Evolutionary conservation across 306 rosid species (phyloP), one percentile per base, ranked within the genome.

Genomic region (Corylus americana): DNA sequence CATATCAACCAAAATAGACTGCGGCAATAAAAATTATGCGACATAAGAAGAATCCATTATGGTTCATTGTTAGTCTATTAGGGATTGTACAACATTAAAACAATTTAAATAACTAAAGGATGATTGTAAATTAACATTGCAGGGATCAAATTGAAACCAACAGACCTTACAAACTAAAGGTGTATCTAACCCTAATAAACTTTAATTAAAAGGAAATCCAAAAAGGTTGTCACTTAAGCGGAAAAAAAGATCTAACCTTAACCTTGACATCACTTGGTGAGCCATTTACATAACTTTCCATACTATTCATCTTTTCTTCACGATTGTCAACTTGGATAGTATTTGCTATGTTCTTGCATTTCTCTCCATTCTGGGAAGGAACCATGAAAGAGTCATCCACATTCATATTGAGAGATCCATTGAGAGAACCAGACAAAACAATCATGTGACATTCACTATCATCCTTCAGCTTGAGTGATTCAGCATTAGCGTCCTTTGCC

Each of bases 181-280:
- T 39, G 57, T 42, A 42, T 42, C 45, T 6, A 42, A 42, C 45
- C 45, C 45, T 42, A 42, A 6, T 42, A 42, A 6, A 42, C 6
- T 71, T 55, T 62, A 66, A 27, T 66, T 14, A 77, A 42, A 70
- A 70, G 64, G 57, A 45, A 76, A 39, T 44, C 54, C 13, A 35
- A 16, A 55, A 79, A 63, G 18, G 63, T 48, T 70, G 64, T 74
- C 61, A 48, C 77, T 70, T 58, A 69, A 77, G 77, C 2, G 80
- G 84, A 76, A 39, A 74, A 70, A 74, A 76, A 31, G 25, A 80
- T 45, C 81, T 35, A 35, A 86, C 91, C 90, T 89, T 81, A 55
- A 42, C 61, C 87, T 87, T 78, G 55, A 29, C 61, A 80, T 64
- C 77, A 77, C 74, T 86, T 25, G 83, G 82, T 74, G 83, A 77